Percentiles rank a stretch among this genome's conserved stretches.
Conservation (phyloP, 192 early-diverging fungal species). For the Chytriomyces hyalinus region DNA sequence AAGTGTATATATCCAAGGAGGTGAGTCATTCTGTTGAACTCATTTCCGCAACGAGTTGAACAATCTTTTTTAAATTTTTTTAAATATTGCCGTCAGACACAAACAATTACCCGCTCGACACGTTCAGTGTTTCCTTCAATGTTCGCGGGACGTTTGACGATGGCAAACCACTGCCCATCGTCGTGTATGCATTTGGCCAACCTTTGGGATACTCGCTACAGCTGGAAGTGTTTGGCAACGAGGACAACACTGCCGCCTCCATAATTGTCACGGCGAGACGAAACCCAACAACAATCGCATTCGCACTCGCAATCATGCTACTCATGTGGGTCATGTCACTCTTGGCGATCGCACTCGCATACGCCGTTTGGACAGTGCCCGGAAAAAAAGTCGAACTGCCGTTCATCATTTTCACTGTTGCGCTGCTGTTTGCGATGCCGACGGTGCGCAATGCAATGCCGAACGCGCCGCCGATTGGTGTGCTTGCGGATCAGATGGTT, state of each 20-base stretch:
- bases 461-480: slow-evolving; percentile 12
- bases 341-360: slow-evolving; percentile 8
- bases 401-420: neutral
- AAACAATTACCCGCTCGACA: slow-evolving; percentile 9
- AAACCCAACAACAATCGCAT: neutral
- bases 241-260: slow-evolving; percentile 7
- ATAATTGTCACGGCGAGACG: neutral
- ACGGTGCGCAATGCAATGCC: slow-evolving; percentile 26
- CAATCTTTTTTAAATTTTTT: neutral
- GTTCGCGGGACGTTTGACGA: neutral
- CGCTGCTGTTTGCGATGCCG: slow-evolving; percentile 23
- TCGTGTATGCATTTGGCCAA: neutral
- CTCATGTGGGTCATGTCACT: slow-evolving; percentile 20
- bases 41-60: no score
- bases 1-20: neutral
- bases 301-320: slow-evolving; percentile 12
- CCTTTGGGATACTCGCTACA: neutral
- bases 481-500: slow-evolving; percentile 24
- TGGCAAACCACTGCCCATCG: neutral
- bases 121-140: slow-evolving; percentile 4
- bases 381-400: slow-evolving; percentile 19
- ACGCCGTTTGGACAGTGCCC: neutral
- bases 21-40: neutral
- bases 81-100: neutral
- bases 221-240: neutral